phyloP scores from a whole-genome alignment of 345 rosid species.

The Hibiscus tridactylites region DNA sequence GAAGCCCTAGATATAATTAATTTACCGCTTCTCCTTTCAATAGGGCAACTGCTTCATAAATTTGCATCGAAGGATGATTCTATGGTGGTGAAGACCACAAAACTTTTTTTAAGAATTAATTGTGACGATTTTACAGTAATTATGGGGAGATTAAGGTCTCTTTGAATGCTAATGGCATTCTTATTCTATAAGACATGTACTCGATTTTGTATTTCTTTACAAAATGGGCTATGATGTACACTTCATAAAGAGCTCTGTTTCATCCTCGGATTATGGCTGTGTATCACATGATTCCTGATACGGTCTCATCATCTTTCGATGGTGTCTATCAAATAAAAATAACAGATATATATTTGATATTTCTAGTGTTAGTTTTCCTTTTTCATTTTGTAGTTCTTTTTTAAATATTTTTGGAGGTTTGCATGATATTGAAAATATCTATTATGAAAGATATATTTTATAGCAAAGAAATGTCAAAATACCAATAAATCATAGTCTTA shows the following conservation, averaged over 20 bases:
- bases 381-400: too few species aligned
- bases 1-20: constrained; percentile 23
- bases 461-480: too few species aligned
- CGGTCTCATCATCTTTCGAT: neutral
- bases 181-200: constrained; percentile 2
- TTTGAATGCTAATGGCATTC: constrained; percentile 6
- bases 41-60: constrained; percentile 51
- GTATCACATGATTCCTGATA: neutral
- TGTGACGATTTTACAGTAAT: constrained; percentile 14
- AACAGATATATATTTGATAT: neutral
- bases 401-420: too few species aligned
- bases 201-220: constrained; percentile 7
- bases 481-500: too few species aligned
- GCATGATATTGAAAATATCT: too few species aligned
- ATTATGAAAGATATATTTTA: too few species aligned
- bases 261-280: neutral
- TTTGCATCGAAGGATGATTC: constrained; percentile 27
- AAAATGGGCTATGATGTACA: neutral
- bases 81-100: constrained; percentile 23
- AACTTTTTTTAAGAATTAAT: constrained; percentile 24
- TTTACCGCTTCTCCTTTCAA: constrained; percentile 36
- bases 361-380: too few species aligned
- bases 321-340: neutral
- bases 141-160: constrained; percentile 4
- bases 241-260: neutral